phyloP scores from a whole-genome alignment of 2,329 filamentous ascomycete species.

The Pyricularia grisea region DNA sequence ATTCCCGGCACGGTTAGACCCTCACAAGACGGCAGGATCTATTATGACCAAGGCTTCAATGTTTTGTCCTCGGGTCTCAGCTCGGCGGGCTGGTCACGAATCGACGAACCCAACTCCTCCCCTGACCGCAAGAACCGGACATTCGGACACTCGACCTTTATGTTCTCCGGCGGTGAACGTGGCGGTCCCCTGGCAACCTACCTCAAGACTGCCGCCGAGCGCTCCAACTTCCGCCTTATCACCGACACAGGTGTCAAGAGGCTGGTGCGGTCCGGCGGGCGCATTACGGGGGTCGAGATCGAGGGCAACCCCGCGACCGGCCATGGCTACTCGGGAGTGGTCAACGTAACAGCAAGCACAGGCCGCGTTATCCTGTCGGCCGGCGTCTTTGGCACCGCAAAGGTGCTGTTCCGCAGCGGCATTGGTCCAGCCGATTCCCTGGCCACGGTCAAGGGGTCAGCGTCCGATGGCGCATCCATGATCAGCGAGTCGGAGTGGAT shows the following conservation, averaged over 20 bases:
- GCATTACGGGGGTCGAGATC: constrained; percentile 51
- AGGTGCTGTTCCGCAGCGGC: constrained; percentile 57
- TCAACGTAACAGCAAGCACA: constrained; percentile 47
- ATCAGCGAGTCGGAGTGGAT: constrained; percentile 43
- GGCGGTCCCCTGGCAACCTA: constrained; percentile 59
- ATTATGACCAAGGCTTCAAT: constrained; percentile 58
- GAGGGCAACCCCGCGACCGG: constrained; percentile 35
- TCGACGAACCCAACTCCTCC: constrained; percentile 42
- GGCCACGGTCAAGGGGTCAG: constrained; percentile 36
- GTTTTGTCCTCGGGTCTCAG: constrained; percentile 50
- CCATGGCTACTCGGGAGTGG: constrained; percentile 48
- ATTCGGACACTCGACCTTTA: constrained; percentile 51
- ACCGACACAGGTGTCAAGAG: constrained; percentile 51
- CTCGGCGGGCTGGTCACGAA: constrained; percentile 49
- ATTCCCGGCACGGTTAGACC: constrained; percentile 61
- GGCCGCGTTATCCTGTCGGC: constrained; percentile 61
- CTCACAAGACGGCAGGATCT: constrained; percentile 55
- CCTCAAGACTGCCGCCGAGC: constrained; percentile 42
- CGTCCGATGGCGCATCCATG: constrained; percentile 39
- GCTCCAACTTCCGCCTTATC: constrained; percentile 52
- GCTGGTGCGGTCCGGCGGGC: constrained; percentile 46
- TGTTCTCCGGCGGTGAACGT: constrained; percentile 52
- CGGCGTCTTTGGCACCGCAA: constrained; percentile 60
- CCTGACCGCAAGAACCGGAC: constrained; percentile 53
- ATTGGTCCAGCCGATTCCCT: constrained; percentile 57